These are phyloP conservation scores for Aureoboletus auriporus DNA, from an alignment of 768 basidiomycete genomes.

Conservation along the genomic window DNA sequence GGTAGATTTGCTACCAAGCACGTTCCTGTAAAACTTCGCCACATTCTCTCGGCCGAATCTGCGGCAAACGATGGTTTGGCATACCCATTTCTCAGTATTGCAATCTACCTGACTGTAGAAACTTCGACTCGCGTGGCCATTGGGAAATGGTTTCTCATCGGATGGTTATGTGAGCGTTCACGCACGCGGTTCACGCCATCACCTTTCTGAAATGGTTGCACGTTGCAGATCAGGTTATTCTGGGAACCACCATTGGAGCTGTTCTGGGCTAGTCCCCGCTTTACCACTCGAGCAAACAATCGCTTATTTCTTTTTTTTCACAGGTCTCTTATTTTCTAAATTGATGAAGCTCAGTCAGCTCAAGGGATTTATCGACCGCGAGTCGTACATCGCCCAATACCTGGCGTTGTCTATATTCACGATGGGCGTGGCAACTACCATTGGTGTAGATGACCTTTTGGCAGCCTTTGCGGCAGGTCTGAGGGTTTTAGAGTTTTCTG, in stretches of 20 bases:
- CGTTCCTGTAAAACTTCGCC: slow-evolving; percentile 73
- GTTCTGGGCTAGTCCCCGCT: slow-evolving; percentile 36
- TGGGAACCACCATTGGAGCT: slow-evolving; percentile 70
- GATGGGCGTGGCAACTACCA: slow-evolving; percentile 71
- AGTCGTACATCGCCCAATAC: slow-evolving; percentile 87
- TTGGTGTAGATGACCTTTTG: slow-evolving; percentile 86
- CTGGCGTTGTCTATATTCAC: slow-evolving; percentile 69
- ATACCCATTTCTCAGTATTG: slow-evolving; percentile 85
- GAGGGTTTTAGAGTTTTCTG: slow-evolving; percentile 3
- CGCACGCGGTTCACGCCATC: background rate
- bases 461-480: slow-evolving; percentile 82
- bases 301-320: background rate
- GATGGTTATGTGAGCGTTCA: slow-evolving; percentile 58
- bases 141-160: slow-evolving; percentile 81
- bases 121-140: slow-evolving; percentile 57
- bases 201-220: background rate
- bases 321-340: slow-evolving; percentile 65
- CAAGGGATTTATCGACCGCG: slow-evolving; percentile 65
- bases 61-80: slow-evolving; percentile 96
- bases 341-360: slow-evolving; percentile 68
- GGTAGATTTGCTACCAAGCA: slow-evolving; percentile 67
- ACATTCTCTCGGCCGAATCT: slow-evolving; percentile 81
- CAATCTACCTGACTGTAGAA: slow-evolving; percentile 83
- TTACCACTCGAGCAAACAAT: background rate
- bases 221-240: slow-evolving; percentile 69